These are phyloP conservation scores for Gremmenia infestans DNA, from an alignment of 2,329 filamentous ascomycete genomes.

Conservation along the genomic window DNA sequence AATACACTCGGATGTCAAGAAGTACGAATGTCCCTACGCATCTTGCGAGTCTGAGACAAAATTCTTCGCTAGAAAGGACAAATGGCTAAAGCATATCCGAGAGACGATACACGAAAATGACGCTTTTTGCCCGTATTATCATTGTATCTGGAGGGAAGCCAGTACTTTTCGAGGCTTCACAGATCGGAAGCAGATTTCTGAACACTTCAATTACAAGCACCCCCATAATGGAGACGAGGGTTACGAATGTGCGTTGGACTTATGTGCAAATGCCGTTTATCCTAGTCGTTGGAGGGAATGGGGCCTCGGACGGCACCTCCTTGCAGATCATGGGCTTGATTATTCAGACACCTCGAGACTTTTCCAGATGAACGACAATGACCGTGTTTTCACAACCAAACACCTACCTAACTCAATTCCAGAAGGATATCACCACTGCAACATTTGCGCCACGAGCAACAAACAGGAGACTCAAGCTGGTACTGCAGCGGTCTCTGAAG, in stretches of 20 bases:
- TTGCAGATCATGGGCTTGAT: neutral
- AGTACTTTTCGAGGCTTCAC: neutral
- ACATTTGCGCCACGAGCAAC: too few species aligned
- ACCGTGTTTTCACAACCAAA: neutral
- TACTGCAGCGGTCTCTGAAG: too few species aligned
- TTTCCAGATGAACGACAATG: neutral
- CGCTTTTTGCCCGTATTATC: conserved; percentile 8
- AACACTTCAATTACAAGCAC: neutral
- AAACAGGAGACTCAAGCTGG: too few species aligned
- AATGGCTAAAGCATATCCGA: conserved; percentile 12
- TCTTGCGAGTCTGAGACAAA: conserved; percentile 3
- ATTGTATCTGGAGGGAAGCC: neutral
- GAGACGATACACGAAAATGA: conserved; percentile 10
- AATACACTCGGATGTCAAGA: neutral
- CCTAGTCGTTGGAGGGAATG: neutral
- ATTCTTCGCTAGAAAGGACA: conserved; percentile 9
- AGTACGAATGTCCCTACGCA: conserved; percentile 5
- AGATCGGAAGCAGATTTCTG: conserved; percentile 3
- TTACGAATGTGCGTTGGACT: neutral
- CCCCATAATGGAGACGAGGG: neutral
- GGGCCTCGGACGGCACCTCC: neutral
- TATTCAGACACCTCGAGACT: neutral
- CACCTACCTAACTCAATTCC: neutral
- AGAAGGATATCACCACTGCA: too few species aligned
- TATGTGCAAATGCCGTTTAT: neutral